Evolutionary conservation across 176 grass and related monocot species (phyloP).

Genomic region (Cenchrus americanus): DNA sequence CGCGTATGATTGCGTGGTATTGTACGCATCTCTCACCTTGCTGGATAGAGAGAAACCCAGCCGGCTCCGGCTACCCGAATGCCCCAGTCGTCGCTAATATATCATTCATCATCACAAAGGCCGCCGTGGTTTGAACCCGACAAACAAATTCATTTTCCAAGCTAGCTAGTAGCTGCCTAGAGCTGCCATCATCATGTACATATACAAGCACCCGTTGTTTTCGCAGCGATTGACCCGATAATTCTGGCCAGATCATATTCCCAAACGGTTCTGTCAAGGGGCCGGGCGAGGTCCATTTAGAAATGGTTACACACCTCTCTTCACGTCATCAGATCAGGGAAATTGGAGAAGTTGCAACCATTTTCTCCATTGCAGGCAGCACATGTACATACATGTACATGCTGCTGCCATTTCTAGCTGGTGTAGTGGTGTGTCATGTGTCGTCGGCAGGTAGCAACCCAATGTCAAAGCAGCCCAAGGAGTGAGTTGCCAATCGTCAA

Average conservation of each 20-base stretch:
- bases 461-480: constrained; percentile 31
- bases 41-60: background rate
- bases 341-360: background rate
- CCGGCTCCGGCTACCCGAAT: background rate
- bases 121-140: constrained; percentile 39
- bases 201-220: constrained; percentile 25
- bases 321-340: constrained; percentile 18
- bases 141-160: constrained; percentile 37
- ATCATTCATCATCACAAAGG: background rate
- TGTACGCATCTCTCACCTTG: constrained; percentile 30
- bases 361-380: constrained; percentile 20
- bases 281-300: constrained; percentile 30
- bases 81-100: background rate
- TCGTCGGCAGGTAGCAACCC: constrained; percentile 11
- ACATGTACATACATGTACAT: background rate
- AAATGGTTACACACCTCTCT: constrained; percentile 20
- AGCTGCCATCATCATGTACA: constrained; percentile 6
- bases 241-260: constrained; percentile 29
- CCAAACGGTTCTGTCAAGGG: constrained; percentile 26
- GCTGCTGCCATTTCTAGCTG: background rate
- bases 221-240: constrained; percentile 5
- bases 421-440: constrained; percentile 7
- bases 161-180: background rate
- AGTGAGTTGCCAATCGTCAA: constrained; percentile 3
- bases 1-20: constrained; percentile 41